Percentiles rank a stretch among this genome's conserved stretches.
These are phyloP conservation scores for Sextonia rubra DNA, from an alignment of 164 flowering plant species.

Conservation along the genomic window DNA sequence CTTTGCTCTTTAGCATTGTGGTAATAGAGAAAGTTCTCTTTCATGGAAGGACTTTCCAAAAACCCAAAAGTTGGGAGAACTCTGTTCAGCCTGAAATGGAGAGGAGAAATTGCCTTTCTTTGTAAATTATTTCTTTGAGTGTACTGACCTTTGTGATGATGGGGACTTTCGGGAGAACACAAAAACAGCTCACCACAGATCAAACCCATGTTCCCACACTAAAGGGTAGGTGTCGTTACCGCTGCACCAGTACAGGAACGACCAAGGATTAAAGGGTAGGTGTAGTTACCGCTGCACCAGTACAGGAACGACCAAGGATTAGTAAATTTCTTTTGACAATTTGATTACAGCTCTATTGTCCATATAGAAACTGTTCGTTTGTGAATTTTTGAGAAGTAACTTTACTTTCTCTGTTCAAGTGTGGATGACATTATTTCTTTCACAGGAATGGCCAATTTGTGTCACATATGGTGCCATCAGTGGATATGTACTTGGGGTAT, in stretches of 20 bases:
- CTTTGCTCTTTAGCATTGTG: not conserved
- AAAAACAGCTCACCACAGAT: too few species aligned
- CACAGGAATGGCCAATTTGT: conserved; percentile 94
- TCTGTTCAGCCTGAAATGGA: not conserved
- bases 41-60: not conserved
- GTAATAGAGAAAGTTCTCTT: too few species aligned
- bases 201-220: too few species aligned
- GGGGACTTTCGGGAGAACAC: too few species aligned
- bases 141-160: too few species aligned
- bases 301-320: not conserved
- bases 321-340: too few species aligned
- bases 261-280: not conserved
- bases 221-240: too few species aligned
- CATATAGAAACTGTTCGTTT: not conserved
- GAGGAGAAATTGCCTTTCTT: too few species aligned
- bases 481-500: conserved; percentile 60
- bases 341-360: not conserved
- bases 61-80: not conserved
- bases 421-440: not conserved
- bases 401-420: not conserved
- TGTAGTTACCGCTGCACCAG: too few species aligned
- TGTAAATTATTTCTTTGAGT: too few species aligned
- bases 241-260: too few species aligned
- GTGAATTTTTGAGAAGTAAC: not conserved
- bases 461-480: conserved; percentile 75